A percentile compares a stretch with the other conserved stretches of the same genome.
These are phyloP conservation scores for Cryphonectria parasitica DNA, from an alignment of 2,329 filamentous ascomycete species.

Conservation along the genomic window DNA sequence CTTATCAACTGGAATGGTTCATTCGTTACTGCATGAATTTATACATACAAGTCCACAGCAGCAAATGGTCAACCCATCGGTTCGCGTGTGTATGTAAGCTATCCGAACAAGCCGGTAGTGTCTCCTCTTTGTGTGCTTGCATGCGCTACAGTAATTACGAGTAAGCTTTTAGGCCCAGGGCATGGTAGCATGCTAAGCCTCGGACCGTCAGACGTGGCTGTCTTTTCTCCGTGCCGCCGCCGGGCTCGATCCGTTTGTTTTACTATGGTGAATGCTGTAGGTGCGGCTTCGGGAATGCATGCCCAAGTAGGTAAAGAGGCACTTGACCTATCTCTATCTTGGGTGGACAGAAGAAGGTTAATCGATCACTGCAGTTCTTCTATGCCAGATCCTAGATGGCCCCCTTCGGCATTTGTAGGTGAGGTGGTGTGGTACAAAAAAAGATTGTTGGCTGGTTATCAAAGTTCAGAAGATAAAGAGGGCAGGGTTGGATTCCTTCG, in stretches of 20 bases:
- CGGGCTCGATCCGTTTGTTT: background rate
- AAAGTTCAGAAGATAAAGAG: background rate
- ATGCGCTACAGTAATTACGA: background rate
- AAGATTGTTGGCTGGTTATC: no score
- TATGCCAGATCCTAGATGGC: background rate
- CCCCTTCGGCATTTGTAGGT: background rate
- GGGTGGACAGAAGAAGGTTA: no score
- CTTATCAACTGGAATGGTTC: background rate
- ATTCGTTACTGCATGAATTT: background rate
- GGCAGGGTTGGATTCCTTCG: background rate
- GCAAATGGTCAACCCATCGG: background rate
- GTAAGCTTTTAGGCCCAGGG: background rate
- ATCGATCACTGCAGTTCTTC: background rate
- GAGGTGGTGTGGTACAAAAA: background rate
- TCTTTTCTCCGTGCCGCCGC: background rate
- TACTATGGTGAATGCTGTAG: background rate
- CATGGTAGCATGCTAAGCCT: conserved; percentile 4
- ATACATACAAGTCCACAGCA: background rate
- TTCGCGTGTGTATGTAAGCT: background rate
- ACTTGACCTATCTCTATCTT: background rate
- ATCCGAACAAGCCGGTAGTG: conserved; percentile 1
- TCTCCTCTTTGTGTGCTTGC: no score
- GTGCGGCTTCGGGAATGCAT: conserved; percentile 8
- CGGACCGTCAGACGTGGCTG: conserved; percentile 9
- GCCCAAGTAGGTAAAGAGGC: conserved; percentile 6